Evolutionary conservation across 1,139 yeast genomes (phyloP).

Genomic region (Pichia sp.): DNA sequence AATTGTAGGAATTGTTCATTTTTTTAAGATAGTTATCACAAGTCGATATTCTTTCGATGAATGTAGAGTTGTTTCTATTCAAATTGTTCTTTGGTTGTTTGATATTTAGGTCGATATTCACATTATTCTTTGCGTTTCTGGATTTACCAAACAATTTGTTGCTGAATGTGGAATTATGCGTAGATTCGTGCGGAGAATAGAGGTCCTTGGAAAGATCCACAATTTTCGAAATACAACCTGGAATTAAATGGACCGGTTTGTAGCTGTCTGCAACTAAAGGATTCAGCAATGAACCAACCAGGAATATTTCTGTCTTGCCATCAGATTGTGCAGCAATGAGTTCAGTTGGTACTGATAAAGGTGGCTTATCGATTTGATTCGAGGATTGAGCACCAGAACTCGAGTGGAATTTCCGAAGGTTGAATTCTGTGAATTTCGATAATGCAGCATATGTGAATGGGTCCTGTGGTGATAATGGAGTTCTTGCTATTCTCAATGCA

Average conservation of each 20-base stretch:
- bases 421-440: conserved; percentile 35
- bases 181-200: no score
- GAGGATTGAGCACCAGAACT: conserved; percentile 33
- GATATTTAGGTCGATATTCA: background rate
- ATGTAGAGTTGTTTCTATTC: conserved; percentile 30
- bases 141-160: conserved; percentile 16
- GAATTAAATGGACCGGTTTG: conserved; percentile 49
- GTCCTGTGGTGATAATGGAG: conserved; percentile 34
- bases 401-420: conserved; percentile 33
- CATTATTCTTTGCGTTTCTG: conserved; percentile 1
- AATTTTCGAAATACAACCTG: conserved; percentile 45
- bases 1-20: conserved; percentile 21
- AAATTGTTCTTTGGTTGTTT: conserved; percentile 30
- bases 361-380: conserved; percentile 29
- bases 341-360: conserved; percentile 31
- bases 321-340: conserved; percentile 41
- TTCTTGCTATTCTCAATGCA: conserved; percentile 33
- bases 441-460: conserved; percentile 37
- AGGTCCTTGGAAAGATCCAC: conserved; percentile 3
- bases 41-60: conserved; percentile 29
- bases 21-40: conserved; percentile 30
- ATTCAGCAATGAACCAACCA: conserved; percentile 55
- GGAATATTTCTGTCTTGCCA: conserved; percentile 39
- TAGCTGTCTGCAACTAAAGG: conserved; percentile 55
- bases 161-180: conserved; percentile 4